These are phyloP conservation scores for Syncephalastrum sp. DNA, from an alignment of 371 early-diverging fungal genomes.

Conservation along the genomic window DNA sequence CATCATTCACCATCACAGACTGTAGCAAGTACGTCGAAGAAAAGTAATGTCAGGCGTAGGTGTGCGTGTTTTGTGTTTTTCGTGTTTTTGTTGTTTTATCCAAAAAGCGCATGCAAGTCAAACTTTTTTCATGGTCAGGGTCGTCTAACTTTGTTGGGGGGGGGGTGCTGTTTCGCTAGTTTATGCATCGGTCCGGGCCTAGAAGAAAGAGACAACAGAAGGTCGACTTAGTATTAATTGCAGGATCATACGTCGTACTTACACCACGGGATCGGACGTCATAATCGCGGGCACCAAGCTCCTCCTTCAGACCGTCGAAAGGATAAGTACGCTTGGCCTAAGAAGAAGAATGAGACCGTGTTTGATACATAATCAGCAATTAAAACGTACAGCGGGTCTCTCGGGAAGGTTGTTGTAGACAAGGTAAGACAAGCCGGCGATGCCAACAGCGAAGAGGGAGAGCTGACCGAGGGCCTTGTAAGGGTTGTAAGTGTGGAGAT, in stretches of 20 bases:
- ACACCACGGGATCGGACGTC: conserved; percentile 48
- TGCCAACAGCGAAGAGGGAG: conserved; percentile 30
- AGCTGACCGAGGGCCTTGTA: conserved; percentile 54
- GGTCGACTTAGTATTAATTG: too few relatives aligned
- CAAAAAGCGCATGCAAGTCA: too few relatives aligned
- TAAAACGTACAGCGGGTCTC: conserved; percentile 38
- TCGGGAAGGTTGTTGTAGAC: conserved; percentile 47
- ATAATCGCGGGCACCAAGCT: conserved; percentile 45
- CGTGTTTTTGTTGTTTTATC: too few relatives aligned
- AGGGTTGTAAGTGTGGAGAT: conserved; percentile 57
- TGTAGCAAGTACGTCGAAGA: too few relatives aligned
- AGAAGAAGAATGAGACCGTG: not conserved
- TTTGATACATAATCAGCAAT: not conserved
- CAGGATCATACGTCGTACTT: conserved; percentile 13
- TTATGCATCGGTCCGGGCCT: too few relatives aligned
- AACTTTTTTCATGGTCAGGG: too few relatives aligned
- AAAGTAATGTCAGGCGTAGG: too few relatives aligned
- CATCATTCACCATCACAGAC: too few relatives aligned
- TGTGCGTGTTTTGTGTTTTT: too few relatives aligned
- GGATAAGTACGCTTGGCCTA: conserved; percentile 51
- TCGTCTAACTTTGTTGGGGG: too few relatives aligned
- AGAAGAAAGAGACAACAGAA: too few relatives aligned
- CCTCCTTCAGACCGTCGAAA: conserved; percentile 46
- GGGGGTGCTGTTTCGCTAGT: too few relatives aligned
- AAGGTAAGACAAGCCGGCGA: conserved; percentile 50